Evolutionary conservation across 768 basidiomycete genomes (phyloP).

Genomic region (Suillus fuscotomentosus): DNA sequence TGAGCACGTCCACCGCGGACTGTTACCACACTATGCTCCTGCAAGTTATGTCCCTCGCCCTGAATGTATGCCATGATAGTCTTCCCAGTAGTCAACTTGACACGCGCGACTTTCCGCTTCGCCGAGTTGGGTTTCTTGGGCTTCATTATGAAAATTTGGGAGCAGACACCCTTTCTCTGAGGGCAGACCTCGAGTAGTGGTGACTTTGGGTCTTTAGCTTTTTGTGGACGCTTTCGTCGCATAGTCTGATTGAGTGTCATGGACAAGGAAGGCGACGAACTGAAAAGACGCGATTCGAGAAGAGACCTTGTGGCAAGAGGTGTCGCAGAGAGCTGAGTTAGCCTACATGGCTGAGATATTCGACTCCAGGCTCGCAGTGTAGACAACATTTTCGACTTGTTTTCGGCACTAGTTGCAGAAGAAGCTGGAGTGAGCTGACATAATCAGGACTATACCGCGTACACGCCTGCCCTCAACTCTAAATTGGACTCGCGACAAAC

Average conservation of each 20-base stretch:
- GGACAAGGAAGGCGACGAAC: slow-evolving; percentile 53
- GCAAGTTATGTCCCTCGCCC: slow-evolving; percentile 96
- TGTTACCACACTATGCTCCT: slow-evolving; percentile 95
- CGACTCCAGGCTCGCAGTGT: slow-evolving; percentile 16
- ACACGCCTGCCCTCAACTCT: slow-evolving; percentile 26
- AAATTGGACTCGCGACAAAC: slow-evolving; percentile 13
- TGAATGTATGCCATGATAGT: slow-evolving; percentile 92
- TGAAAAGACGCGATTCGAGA: slow-evolving; percentile 52
- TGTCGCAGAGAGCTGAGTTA: not conserved
- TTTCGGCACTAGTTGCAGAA: not conserved
- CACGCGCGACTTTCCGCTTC: slow-evolving; percentile 93
- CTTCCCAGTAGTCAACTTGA: slow-evolving; percentile 89
- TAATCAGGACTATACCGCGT: slow-evolving; percentile 19
- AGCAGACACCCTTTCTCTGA: slow-evolving; percentile 91
- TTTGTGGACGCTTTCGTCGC: slow-evolving; percentile 64
- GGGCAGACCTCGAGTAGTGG: slow-evolving; percentile 80
- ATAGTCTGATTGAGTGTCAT: slow-evolving; percentile 89
- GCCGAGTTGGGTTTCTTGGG: slow-evolving; percentile 99
- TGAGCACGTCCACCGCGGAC: slow-evolving; percentile 95
- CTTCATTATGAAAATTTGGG: slow-evolving; percentile 72
- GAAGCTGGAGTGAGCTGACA: slow-evolving; percentile 5
- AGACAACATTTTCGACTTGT: slow-evolving; percentile 23
- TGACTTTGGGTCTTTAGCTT: slow-evolving; percentile 49
- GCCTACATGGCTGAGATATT: slow-evolving; percentile 21
- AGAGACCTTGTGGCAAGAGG: slow-evolving; percentile 8